Evolutionary conservation across 352 stramenopile genomes (phyloP).

Genomic region (Phytophthora capsici): DNA sequence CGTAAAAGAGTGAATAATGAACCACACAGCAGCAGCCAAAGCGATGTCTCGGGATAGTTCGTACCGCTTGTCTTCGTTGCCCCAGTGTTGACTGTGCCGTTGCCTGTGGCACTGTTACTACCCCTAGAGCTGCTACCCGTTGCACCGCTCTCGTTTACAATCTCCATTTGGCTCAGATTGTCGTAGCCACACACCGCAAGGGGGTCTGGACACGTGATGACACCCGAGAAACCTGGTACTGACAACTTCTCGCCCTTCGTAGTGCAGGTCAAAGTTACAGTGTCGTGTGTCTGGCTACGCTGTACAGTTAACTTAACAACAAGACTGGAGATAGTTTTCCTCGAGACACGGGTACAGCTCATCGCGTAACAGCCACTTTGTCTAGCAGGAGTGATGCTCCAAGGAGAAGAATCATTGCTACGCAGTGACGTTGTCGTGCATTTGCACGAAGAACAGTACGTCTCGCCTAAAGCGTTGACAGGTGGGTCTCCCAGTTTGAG

Average conservation of each 20-base stretch:
- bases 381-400: slow-evolving; percentile 53
- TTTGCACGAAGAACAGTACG: slow-evolving; percentile 71
- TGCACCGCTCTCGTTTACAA: slow-evolving; percentile 1
- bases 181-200: slow-evolving; percentile 52
- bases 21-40: slow-evolving; percentile 4
- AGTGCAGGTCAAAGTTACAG: slow-evolving; percentile 51
- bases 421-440: slow-evolving; percentile 68
- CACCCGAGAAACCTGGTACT: slow-evolving; percentile 58
- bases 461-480: slow-evolving; percentile 76
- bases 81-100: neutral
- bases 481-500: slow-evolving; percentile 38
- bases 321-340: neutral
- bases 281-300: slow-evolving; percentile 14
- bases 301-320: slow-evolving; percentile 55
- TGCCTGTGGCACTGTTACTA: neutral
- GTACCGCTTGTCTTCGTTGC: slow-evolving; percentile 3
- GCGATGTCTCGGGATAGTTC: neutral
- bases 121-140: slow-evolving; percentile 4
- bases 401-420: slow-evolving; percentile 54
- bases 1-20: slow-evolving; percentile 1
- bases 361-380: slow-evolving; percentile 73
- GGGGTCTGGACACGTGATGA: slow-evolving; percentile 71
- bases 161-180: slow-evolving; percentile 5
- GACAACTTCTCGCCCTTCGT: slow-evolving; percentile 43
- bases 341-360: slow-evolving; percentile 32